Evolutionary conservation across 2,329 filamentous ascomycete species (phyloP).

Genomic region (Harringtonia lauricola): DNA sequence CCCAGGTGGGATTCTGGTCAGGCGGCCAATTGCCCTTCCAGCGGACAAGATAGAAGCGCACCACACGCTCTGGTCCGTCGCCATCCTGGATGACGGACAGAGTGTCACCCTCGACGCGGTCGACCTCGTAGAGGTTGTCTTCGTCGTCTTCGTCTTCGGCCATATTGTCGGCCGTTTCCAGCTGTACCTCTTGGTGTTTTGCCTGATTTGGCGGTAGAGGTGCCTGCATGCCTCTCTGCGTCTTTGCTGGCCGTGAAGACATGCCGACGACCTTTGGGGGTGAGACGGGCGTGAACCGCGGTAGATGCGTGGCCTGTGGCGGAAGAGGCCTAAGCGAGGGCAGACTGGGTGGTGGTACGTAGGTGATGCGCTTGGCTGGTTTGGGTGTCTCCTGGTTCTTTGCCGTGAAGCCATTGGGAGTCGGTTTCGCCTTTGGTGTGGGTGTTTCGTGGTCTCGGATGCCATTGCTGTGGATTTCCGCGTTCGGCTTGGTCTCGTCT

Average conservation of each 20-base stretch:
- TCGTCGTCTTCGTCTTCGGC: conserved; percentile 1
- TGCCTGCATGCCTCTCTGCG: no score
- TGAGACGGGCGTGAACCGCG: neutral
- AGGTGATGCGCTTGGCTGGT: neutral
- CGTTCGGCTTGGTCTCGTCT: neutral
- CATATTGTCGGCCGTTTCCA: neutral
- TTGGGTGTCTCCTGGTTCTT: neutral
- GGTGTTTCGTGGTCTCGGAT: no score
- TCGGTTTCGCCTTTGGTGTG: no score
- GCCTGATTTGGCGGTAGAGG: no score
- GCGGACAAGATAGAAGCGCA: conserved; percentile 38
- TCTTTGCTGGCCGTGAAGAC: neutral
- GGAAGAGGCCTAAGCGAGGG: neutral
- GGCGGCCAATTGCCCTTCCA: conserved; percentile 48
- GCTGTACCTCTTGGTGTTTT: no score
- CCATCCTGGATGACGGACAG: neutral
- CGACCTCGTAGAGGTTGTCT: conserved; percentile 11
- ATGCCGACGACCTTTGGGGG: neutral
- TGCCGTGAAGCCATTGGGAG: neutral
- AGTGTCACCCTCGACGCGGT: conserved; percentile 13
- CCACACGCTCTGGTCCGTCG: conserved; percentile 9
- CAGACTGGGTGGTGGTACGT: neutral
- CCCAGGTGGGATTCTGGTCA: conserved; percentile 47
- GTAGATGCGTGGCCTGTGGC: neutral
- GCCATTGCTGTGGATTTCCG: neutral